Percentiles rank a stretch among this genome's conserved stretches.
These are phyloP conservation scores for Aspergillus quadricinctus DNA, from an alignment of 2,329 filamentous ascomycete species.

Conservation along the genomic window DNA sequence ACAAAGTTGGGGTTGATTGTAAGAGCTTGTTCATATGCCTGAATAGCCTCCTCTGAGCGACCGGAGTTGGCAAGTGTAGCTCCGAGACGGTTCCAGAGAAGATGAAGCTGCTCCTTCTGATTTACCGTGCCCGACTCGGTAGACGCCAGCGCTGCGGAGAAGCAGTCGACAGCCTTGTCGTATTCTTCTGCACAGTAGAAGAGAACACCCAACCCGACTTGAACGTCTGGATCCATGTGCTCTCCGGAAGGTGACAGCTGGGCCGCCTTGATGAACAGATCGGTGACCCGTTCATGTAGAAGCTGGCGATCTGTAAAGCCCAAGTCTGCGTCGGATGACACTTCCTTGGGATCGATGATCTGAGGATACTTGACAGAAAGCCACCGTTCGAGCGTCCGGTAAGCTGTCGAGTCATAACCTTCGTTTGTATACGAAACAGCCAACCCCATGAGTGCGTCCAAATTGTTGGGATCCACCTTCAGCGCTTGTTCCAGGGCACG, in stretches of 20 bases:
- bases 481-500: slow-evolving; percentile 87
- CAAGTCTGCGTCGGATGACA: slow-evolving; percentile 74
- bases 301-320: slow-evolving; percentile 90
- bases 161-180: slow-evolving; percentile 98
- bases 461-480: slow-evolving; percentile 80
- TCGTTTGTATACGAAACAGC: slow-evolving; percentile 98
- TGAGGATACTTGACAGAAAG: slow-evolving; percentile 89
- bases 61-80: slow-evolving; percentile 94
- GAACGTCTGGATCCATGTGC: slow-evolving; percentile 97
- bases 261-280: slow-evolving; percentile 86
- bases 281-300: slow-evolving; percentile 84
- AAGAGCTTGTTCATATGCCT: slow-evolving; percentile 90
- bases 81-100: slow-evolving; percentile 95
- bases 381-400: slow-evolving; percentile 94
- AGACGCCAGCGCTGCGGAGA: slow-evolving; percentile 81
- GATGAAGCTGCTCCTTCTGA: slow-evolving; percentile 78
- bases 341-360: slow-evolving; percentile 66
- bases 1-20: slow-evolving; percentile 93
- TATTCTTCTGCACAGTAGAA: slow-evolving; percentile 99
- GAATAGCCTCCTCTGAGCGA: slow-evolving; percentile 90
- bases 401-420: slow-evolving; percentile 94
- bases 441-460: slow-evolving; percentile 87
- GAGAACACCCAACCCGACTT: slow-evolving; percentile 91
- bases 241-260: slow-evolving; percentile 87
- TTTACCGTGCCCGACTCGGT: slow-evolving; percentile 82